Conservation (phyloP, 352 stramenopile genomes). For the Phytophthora meadii region DNA sequence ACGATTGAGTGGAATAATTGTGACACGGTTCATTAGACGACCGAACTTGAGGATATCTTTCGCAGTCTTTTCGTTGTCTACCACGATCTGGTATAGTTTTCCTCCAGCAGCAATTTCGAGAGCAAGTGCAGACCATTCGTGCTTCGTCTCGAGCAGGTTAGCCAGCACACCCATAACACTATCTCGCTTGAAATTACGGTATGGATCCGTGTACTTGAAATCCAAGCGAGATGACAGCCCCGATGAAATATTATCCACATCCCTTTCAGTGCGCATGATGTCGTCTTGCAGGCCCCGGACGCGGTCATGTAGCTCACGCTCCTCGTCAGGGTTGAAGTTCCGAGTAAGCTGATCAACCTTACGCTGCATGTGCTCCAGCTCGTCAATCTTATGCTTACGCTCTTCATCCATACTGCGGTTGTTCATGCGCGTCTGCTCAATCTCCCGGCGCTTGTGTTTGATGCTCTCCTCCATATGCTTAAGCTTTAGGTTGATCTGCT, state of each 20-base stretch:
- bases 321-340: conserved; percentile 82
- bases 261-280: conserved; percentile 76
- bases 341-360: conserved; percentile 65
- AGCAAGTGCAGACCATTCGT: conserved; percentile 94
- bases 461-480: conserved; percentile 92
- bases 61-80: conserved; percentile 98
- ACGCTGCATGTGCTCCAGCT: conserved; percentile 69
- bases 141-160: conserved; percentile 95
- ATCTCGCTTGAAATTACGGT: conserved; percentile 94
- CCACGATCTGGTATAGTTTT: conserved; percentile 99
- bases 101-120: conserved; percentile 98
- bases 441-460: conserved; percentile 72
- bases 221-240: conserved; percentile 95
- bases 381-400: conserved; percentile 64
- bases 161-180: conserved; percentile 98
- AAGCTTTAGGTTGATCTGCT: conserved; percentile 95
- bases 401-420: conserved; percentile 79
- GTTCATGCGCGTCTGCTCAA: conserved; percentile 77
- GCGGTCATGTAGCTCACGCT: conserved; percentile 68
- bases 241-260: conserved; percentile 93
- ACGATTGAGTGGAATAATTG: conserved; percentile 99
- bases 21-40: conserved; percentile 96
- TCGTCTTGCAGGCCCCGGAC: conserved; percentile 67
- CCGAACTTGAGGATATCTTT: conserved; percentile 98
- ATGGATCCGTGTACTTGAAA: conserved; percentile 97